Conservation (phyloP, 768 basidiomycete species). For the Mycena amicta region DNA sequence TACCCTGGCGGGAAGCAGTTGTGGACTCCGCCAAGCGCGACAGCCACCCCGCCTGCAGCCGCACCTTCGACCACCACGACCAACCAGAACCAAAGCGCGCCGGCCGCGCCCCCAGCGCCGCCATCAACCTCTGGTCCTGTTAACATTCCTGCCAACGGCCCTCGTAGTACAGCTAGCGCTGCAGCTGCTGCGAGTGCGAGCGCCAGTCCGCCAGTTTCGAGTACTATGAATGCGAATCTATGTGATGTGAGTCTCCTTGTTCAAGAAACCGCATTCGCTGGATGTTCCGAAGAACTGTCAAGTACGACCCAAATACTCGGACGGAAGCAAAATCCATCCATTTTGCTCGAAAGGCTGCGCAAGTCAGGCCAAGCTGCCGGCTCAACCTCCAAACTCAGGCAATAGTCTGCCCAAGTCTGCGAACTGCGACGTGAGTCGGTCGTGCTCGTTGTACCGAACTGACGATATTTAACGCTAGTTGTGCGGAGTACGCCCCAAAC, state of each 20-base stretch:
- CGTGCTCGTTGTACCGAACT: constrained; percentile 5
- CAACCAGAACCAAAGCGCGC: constrained; percentile 9
- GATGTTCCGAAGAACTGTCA: constrained; percentile 50
- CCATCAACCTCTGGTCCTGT: constrained; percentile 32
- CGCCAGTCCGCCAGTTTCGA: constrained; percentile 29
- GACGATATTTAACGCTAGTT: constrained; percentile 39
- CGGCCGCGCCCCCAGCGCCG: constrained; percentile 24
- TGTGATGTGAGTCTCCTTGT: constrained; percentile 49
- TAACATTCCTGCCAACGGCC: constrained; percentile 30
- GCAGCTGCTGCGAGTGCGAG: constrained; percentile 15
- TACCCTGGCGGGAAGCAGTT: constrained; percentile 39
- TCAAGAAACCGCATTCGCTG: constrained; percentile 7
- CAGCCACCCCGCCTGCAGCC: constrained; percentile 27
- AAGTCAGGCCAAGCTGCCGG: constrained; percentile 39
- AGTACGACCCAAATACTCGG: constrained; percentile 55
- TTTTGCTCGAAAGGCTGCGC: constrained; percentile 65
- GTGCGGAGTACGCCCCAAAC: constrained; percentile 63
- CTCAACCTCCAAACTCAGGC: constrained; percentile 14
- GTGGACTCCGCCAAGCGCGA: constrained; percentile 24
- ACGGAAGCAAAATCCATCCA: constrained; percentile 56
- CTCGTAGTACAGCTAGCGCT: constrained; percentile 28
- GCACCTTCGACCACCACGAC: constrained; percentile 21
- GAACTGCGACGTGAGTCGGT: constrained; percentile 54
- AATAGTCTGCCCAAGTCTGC: constrained; percentile 32
- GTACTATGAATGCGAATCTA: constrained; percentile 34